Evolutionary conservation across 345 rosid genomes (phyloP).

Genomic region (Pugionium dolabratum): DNA sequence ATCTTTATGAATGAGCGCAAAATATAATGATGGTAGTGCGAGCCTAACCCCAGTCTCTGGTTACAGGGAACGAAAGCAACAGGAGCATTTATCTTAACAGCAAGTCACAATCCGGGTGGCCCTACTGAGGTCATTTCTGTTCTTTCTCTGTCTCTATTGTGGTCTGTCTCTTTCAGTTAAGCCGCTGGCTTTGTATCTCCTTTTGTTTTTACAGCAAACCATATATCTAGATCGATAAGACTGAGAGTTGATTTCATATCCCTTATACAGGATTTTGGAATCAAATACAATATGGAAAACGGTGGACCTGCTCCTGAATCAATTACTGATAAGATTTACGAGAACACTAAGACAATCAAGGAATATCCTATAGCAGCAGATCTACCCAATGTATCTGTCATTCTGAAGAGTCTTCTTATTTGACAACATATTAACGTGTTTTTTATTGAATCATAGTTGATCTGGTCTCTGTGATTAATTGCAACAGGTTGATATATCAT

Average conservation of each 20-base stretch:
- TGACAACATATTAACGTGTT: constrained; percentile 3
- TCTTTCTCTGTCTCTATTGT: constrained; percentile 20
- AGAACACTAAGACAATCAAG: constrained; percentile 87
- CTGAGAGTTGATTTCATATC: constrained; percentile 15
- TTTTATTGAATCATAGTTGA: constrained; percentile 10
- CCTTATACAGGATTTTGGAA: constrained; percentile 83
- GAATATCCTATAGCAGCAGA: constrained; percentile 78
- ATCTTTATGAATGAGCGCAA: not conserved
- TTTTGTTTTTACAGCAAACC: constrained; percentile 6
- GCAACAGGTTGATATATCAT: constrained; percentile 74
- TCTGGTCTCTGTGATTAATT: constrained; percentile 17
- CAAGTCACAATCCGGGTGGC: constrained; percentile 99
- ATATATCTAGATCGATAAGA: not conserved
- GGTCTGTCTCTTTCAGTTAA: not conserved
- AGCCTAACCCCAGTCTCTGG: constrained; percentile 32
- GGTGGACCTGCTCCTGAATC: constrained; percentile 99
- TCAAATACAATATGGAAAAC: constrained; percentile 99
- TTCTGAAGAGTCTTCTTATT: constrained; percentile 23
- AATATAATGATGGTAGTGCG: constrained; percentile 21
- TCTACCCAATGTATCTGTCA: constrained; percentile 62
- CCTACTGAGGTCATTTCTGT: constrained; percentile 72
- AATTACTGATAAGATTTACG: constrained; percentile 90
- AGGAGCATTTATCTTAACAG: constrained; percentile 95
- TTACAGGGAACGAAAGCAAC: constrained; percentile 92
- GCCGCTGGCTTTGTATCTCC: not conserved